Conservation (phyloP, 495 filamentous ascomycete species). For the Hamigera avellanea region DNA sequence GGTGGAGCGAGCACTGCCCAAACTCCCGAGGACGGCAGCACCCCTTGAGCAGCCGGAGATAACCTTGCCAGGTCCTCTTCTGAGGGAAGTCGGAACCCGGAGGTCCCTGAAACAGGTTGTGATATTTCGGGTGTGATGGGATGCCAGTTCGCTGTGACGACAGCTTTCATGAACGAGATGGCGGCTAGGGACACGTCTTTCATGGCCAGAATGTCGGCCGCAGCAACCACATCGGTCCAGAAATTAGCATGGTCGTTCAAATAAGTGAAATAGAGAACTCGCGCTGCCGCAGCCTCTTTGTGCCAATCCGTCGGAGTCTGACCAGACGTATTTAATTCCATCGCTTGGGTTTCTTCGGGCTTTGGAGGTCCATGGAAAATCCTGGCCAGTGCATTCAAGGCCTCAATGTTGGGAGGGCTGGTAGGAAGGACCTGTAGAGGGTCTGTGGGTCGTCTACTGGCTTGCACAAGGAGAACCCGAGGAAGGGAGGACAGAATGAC, state of each 20-base stretch:
- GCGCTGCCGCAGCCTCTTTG: slow-evolving; percentile 41
- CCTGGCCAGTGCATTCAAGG: slow-evolving; percentile 39
- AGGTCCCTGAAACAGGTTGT: slow-evolving; percentile 9
- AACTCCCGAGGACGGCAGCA: slow-evolving; percentile 33
- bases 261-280: slow-evolving; percentile 46
- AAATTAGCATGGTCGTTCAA: slow-evolving; percentile 35
- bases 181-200: slow-evolving; percentile 46
- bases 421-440: slow-evolving; percentile 39
- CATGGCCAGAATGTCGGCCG: slow-evolving; percentile 47
- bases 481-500: slow-evolving; percentile 47
- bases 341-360: slow-evolving; percentile 12
- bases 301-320: slow-evolving; percentile 28
- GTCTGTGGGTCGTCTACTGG: slow-evolving; percentile 29
- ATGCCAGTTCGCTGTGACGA: slow-evolving; percentile 47
- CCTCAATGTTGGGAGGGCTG: slow-evolving; percentile 38
- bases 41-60: slow-evolving; percentile 24
- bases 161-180: slow-evolving; percentile 36
- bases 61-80: slow-evolving; percentile 25
- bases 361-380: slow-evolving; percentile 43
- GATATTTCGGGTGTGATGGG: slow-evolving; percentile 15
- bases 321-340: slow-evolving; percentile 20
- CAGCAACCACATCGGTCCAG: slow-evolving; percentile 39
- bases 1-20: slow-evolving; percentile 42
- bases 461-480: slow-evolving; percentile 39
- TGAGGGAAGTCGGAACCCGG: slow-evolving; percentile 30